A percentile compares a stretch with the other conserved stretches of the same genome.
Evolutionary conservation across 352 stramenopile species (phyloP).

Genomic region (Globisporangium viniferum): DNA sequence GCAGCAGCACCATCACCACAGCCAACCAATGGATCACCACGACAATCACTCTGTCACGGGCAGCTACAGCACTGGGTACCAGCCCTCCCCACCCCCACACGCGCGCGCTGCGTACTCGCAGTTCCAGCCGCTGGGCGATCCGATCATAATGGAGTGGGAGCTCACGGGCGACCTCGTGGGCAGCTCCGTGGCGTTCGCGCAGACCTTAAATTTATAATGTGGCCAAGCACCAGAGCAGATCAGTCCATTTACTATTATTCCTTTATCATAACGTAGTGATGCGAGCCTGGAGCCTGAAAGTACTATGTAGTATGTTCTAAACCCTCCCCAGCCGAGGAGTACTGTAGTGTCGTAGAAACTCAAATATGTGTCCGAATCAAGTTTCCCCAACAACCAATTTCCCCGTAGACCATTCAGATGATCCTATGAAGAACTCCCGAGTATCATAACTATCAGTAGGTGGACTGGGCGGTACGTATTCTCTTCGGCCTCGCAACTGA

Average conservation of each 20-base stretch:
- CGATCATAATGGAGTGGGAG: constrained; percentile 2
- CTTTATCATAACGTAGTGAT: not conserved
- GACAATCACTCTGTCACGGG: not conserved
- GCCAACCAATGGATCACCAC: not conserved
- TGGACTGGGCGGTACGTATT: not conserved
- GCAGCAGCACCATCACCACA: not conserved
- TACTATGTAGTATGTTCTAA: not conserved
- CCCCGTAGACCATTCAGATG: not conserved
- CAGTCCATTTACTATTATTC: not conserved
- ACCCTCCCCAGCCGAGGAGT: not conserved
- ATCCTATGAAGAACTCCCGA: not conserved
- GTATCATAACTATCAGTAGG: not conserved
- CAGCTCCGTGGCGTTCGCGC: constrained; percentile 8
- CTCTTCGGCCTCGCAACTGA: not conserved
- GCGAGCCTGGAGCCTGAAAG: not conserved
- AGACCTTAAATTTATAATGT: constrained; percentile 4
- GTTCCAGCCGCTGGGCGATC: not conserved
- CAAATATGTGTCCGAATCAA: not conserved
- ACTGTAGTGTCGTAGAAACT: not conserved
- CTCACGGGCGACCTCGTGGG: constrained; percentile 1
- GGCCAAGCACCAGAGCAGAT: not conserved
- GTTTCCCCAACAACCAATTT: not conserved
- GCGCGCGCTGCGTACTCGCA: not conserved
- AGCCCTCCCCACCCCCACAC: not conserved
- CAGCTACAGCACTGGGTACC: not conserved